Conservation (phyloP, 352 stramenopile species). For the Phytopythium litorale region DNA sequence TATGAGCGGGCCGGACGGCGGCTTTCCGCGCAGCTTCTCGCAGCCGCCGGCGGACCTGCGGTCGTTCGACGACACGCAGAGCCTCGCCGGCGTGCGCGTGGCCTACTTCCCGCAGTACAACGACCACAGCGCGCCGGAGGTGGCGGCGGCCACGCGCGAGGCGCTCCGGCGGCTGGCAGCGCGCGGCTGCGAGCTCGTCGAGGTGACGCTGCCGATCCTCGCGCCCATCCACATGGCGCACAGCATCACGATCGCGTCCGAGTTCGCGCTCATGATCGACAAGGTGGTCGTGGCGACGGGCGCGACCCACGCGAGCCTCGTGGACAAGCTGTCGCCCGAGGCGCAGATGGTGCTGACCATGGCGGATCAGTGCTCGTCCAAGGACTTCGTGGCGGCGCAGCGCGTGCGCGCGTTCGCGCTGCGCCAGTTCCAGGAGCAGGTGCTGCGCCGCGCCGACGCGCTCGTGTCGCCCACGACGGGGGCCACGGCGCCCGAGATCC, state of each 20-base stretch:
- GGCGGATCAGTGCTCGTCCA: conserved; percentile 50
- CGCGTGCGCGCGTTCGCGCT: conserved; percentile 80
- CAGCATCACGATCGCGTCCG: conserved; percentile 77
- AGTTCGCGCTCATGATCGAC: conserved; percentile 76
- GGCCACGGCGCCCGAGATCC: conserved; percentile 72
- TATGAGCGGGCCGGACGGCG: conserved; percentile 63
- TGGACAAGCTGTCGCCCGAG: conserved; percentile 58
- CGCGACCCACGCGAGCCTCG: not conserved
- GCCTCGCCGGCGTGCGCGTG: conserved; percentile 64
- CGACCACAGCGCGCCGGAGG: conserved; percentile 61
- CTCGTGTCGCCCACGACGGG: conserved; percentile 82
- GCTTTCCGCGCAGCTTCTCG: conserved; percentile 37
- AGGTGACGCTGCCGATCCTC: conserved; percentile 75
- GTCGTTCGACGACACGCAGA: conserved; percentile 55
- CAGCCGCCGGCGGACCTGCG: conserved; percentile 49
- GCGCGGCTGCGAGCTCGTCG: conserved; percentile 64
- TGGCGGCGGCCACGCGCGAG: conserved; percentile 39
- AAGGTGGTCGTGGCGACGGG: conserved; percentile 48
- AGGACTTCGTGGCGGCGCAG: conserved; percentile 85
- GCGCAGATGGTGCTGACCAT: conserved; percentile 71
- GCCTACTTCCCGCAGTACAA: conserved; percentile 76
- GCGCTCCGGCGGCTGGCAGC: conserved; percentile 43
- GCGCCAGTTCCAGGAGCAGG: conserved; percentile 59
- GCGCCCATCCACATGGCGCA: conserved; percentile 78
- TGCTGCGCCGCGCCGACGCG: conserved; percentile 84